These are phyloP conservation scores for Saccharomycopsis vini DNA, from an alignment of 805 yeast genomes.

Conservation along the genomic window DNA sequence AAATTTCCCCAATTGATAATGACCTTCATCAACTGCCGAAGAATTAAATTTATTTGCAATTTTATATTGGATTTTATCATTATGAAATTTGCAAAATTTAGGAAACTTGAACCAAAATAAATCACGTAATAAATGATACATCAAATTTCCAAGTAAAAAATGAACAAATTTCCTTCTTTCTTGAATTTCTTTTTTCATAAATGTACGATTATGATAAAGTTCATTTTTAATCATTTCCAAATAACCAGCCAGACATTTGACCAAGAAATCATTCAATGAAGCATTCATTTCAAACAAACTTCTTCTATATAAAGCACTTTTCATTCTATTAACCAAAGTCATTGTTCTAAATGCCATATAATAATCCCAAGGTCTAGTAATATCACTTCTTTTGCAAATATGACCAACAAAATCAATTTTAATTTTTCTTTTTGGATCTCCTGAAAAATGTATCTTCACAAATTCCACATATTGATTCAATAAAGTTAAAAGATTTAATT, in stretches of 20 bases:
- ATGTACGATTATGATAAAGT: background rate
- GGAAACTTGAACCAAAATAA: conserved; percentile 4
- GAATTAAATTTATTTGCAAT: background rate
- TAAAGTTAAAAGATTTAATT: too few relatives aligned
- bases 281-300: background rate
- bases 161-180: background rate
- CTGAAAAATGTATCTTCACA: background rate
- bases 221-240: background rate
- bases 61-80: conserved; percentile 2
- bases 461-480: conserved; percentile 5
- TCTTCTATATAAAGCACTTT: background rate
- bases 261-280: background rate
- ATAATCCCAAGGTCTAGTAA: conserved; percentile 9
- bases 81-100: conserved; percentile 4
- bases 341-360: conserved; percentile 2
- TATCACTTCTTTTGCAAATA: background rate
- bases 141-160: background rate
- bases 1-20: background rate
- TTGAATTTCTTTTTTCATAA: background rate
- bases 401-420: conserved; percentile 4
- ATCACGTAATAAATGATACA: conserved; percentile 1
- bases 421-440: conserved; percentile 1
- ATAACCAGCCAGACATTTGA: conserved; percentile 1
- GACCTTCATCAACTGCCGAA: background rate
- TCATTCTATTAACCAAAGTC: background rate